phyloP scores from a whole-genome alignment of 2,329 filamentous ascomycete species.

The Alternaria angustiovoidea region DNA sequence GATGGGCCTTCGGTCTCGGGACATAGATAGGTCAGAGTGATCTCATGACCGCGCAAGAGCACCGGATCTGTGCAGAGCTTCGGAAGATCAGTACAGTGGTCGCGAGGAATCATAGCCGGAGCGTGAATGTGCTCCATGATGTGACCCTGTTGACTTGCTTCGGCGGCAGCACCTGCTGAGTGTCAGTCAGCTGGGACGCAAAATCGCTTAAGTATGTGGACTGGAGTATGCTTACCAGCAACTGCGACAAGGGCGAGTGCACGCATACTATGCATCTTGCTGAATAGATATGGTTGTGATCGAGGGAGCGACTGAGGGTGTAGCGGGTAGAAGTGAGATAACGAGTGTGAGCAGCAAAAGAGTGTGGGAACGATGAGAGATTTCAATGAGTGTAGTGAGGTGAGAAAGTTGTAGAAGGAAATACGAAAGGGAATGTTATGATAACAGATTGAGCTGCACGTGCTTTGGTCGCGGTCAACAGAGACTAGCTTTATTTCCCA shows the following conservation, averaged over 20 bases:
- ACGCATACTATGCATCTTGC: conserved; percentile 19
- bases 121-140: conserved; percentile 7
- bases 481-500: conserved; percentile 6
- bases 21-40: conserved; percentile 35
- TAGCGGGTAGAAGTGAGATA: neutral
- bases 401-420: neutral
- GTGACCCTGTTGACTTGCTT: conserved; percentile 13
- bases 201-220: neutral
- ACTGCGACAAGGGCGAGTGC: conserved; percentile 18
- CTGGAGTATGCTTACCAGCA: conserved; percentile 15
- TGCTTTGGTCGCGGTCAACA: conserved; percentile 2
- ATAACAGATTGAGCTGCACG: neutral
- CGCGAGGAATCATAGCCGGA: conserved; percentile 15
- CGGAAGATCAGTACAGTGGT: conserved; percentile 23
- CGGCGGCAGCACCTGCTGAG: conserved; percentile 18
- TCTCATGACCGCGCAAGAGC: conserved; percentile 25
- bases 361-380: neutral
- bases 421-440: conserved; percentile 8
- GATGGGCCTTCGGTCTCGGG: conserved; percentile 17
- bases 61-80: conserved; percentile 33
- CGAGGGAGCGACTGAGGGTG: neutral
- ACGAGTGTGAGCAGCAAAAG: conserved; percentile 2
- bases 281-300: neutral
- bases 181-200: neutral
- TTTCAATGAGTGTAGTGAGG: conserved; percentile 10